Evolutionary conservation across 228 moss, liverwort and hornwort genomes (phyloP).

Genomic region (Sphagnum magellanicum): DNA sequence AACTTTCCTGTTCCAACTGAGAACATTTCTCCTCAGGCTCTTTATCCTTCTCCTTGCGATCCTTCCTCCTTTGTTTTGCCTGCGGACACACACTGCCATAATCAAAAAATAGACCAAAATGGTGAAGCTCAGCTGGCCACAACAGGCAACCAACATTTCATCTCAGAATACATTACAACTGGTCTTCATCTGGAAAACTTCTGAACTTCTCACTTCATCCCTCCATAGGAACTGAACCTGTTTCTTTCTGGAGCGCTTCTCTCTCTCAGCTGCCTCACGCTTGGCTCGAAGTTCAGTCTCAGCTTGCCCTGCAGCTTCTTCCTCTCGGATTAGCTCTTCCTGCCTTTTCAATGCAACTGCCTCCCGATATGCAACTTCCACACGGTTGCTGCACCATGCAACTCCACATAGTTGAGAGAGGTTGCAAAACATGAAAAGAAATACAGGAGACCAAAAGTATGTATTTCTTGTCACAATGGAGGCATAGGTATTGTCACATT

Average conservation of each 20-base stretch:
- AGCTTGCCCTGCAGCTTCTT: conserved; percentile 96
- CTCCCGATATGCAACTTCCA: conserved; percentile 97
- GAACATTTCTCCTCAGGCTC: conserved; percentile 86
- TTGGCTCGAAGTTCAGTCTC: conserved; percentile 94
- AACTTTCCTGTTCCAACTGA: conserved; percentile 73
- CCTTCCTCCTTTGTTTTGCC: conserved; percentile 99
- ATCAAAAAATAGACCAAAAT: background rate
- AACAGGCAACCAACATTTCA: no score
- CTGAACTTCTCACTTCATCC: background rate
- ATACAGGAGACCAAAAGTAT: no score
- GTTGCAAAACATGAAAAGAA: no score
- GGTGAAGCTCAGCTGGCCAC: no score
- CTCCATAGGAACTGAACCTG: conserved; percentile 38
- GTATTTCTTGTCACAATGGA: no score
- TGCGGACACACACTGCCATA: conserved; percentile 9
- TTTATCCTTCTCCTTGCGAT: conserved; percentile 96
- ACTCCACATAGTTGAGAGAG: background rate
- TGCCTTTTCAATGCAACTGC: conserved; percentile 97
- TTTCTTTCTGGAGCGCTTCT: conserved; percentile 97
- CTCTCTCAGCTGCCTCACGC: conserved; percentile 97
- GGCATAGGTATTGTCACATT: background rate
- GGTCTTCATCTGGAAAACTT: background rate
- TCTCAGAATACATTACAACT: background rate
- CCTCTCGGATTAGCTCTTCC: conserved; percentile 97
- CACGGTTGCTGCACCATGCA: conserved; percentile 69